A percentile compares a stretch with the other conserved stretches of the same genome.
Conservation (phyloP, 306 rosid species). For the Carpinus viminea region DNA sequence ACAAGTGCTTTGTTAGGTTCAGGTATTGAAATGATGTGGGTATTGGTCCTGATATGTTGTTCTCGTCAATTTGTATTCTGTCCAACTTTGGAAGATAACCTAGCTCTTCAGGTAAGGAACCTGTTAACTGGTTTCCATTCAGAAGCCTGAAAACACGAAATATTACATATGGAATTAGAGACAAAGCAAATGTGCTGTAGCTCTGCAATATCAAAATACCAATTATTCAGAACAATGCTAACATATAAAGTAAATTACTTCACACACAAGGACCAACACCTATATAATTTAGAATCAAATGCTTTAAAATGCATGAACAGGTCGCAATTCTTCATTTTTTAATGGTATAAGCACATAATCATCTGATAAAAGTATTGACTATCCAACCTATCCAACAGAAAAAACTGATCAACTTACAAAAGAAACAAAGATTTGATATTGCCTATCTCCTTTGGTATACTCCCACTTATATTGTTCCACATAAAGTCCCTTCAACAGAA, state of each 20-base stretch:
- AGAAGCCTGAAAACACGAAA: slow-evolving; percentile 57
- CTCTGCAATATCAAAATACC: slow-evolving; percentile 1
- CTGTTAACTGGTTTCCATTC: slow-evolving; percentile 77
- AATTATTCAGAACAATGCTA: not conserved
- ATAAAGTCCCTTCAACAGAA: slow-evolving; percentile 72
- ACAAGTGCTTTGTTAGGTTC: slow-evolving; percentile 68
- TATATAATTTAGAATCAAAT: not conserved
- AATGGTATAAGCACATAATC: not conserved
- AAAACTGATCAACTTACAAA: slow-evolving; percentile 63
- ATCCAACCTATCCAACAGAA: slow-evolving; percentile 12
- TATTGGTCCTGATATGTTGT: slow-evolving; percentile 67
- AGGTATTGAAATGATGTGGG: slow-evolving; percentile 77
- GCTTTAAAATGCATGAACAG: not conserved
- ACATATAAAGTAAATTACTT: not conserved
- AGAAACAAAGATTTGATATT: slow-evolving; percentile 62
- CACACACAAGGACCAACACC: not conserved
- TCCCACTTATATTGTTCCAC: slow-evolving; percentile 85
- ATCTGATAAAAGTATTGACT: slow-evolving; percentile 4
- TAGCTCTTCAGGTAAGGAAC: slow-evolving; percentile 77
- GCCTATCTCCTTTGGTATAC: slow-evolving; percentile 88
- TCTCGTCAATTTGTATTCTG: slow-evolving; percentile 77
- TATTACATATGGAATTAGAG: slow-evolving; percentile 13
- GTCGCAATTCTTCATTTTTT: not conserved
- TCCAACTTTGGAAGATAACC: slow-evolving; percentile 68
- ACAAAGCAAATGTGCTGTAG: not conserved